Evolutionary conservation across 768 basidiomycete genomes (phyloP).

Genomic region (Russula abietina): DNA sequence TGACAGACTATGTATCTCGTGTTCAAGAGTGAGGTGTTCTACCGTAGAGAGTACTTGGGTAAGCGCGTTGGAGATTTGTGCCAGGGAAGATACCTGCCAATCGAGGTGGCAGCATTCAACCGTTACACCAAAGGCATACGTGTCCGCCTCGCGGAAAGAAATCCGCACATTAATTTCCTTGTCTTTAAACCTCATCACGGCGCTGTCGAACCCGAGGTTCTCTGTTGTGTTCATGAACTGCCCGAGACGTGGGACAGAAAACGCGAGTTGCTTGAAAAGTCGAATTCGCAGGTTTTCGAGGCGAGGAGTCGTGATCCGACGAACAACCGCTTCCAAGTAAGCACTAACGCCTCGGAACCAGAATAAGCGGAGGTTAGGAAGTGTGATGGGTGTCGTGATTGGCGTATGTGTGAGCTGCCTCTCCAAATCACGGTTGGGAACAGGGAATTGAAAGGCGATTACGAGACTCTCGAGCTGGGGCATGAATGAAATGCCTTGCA

Average conservation of each 20-base stretch:
- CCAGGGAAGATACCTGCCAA: not conserved
- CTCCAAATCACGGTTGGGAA: not conserved
- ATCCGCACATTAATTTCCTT: too few relatives aligned
- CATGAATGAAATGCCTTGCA: too few relatives aligned
- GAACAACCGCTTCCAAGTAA: not conserved
- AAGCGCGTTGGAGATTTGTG: not conserved
- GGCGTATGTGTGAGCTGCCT: not conserved
- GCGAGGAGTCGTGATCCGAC: not conserved
- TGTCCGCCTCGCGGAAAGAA: too few relatives aligned
- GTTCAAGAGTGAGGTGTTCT: not conserved
- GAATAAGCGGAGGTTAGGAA: not conserved
- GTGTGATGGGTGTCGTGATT: not conserved
- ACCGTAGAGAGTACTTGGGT: not conserved
- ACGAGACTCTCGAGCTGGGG: too few relatives aligned
- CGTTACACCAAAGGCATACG: not conserved
- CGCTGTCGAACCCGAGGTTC: not conserved
- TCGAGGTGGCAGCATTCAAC: not conserved
- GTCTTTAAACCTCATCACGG: not conserved
- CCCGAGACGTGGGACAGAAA: not conserved
- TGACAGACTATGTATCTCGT: accelerated
- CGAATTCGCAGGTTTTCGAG: not conserved
- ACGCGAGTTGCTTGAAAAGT: not conserved
- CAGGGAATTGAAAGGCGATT: not conserved
- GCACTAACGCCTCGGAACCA: not conserved
- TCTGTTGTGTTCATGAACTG: not conserved